Conservation (phyloP, 2,329 filamentous ascomycete genomes). For the Botrytis medusae region DNA sequence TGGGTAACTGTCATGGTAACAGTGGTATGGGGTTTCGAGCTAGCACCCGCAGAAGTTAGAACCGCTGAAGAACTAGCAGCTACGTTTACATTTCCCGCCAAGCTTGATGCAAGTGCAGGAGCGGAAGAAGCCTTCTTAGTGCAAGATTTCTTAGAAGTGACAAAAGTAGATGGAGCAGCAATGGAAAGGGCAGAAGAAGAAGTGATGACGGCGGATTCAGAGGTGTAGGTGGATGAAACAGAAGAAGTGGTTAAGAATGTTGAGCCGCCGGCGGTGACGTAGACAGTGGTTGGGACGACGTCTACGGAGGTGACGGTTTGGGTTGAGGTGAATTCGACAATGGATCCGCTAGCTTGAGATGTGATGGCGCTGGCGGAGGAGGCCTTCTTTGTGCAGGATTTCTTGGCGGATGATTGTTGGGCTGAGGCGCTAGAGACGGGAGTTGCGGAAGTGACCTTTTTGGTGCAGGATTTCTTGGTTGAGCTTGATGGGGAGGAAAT, state of each 20-base stretch:
- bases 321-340: not conserved
- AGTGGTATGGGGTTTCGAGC: not conserved
- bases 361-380: not conserved
- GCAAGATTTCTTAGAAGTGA: constrained; percentile 17
- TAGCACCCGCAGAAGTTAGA: constrained; percentile 2
- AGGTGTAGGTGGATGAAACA: not conserved
- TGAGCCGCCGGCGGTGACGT: not conserved
- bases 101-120: not conserved
- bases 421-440: not conserved
- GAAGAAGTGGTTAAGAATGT: not conserved
- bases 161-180: not conserved
- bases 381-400: constrained; percentile 12
- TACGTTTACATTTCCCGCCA: constrained; percentile 1
- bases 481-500: not conserved
- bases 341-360: not conserved
- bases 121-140: constrained; percentile 1
- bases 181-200: not conserved
- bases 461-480: constrained; percentile 15
- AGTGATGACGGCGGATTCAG: not conserved
- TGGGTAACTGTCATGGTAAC: not conserved
- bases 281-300: not conserved
- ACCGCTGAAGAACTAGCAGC: not conserved
- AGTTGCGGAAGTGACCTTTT: not conserved
- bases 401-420: constrained; percentile 4
- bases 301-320: not conserved